Evolutionary conservation across 768 basidiomycete genomes (phyloP), one percentile per base, ranked within the genome.

Genomic region (Trametes meyenii): DNA sequence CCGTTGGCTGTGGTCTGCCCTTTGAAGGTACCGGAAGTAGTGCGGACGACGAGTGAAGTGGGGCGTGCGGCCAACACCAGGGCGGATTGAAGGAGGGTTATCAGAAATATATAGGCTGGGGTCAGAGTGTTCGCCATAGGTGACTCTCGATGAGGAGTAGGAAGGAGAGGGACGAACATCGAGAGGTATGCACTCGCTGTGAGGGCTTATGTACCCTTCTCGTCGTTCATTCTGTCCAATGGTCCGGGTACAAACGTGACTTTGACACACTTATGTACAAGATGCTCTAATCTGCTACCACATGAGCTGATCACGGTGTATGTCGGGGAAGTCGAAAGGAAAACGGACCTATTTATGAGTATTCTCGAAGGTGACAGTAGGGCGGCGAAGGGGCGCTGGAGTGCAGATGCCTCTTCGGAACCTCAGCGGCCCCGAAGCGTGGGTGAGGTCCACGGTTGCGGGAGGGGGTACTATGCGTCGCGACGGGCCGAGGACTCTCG

Each of bases 1-100:
- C 78, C 80, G 55, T 78, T 78, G 8, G 39, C 14, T 6, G 50
- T 24, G 7, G 38, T 23, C 16, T 50, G 26, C 5, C 62, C 68
- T 49, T 38, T 57, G 58, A 69, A 69, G 26, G 21, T 63, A 1
- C 68, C 68, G 5, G 64, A 58, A 10, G 66, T 65, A 38, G 63
- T 60, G 21, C 52, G 48, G 57, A 69, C 62, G 5, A 52, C 46
- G 1, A 68, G 55, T 14, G 58, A 53, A 4, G 55, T 14, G 19
- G 54, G 29, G n/a, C 55, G 8, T 17, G 48, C 61, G 3, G 49
- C 45, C 14, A 39, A 44, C 7, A 21, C 19, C 2, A 42, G 12
- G 11, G 23, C 12, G 19, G 23, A 40, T 6, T 24, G 38, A 17
- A 12, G 23, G 36, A 39, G 33, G 13, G 45, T 38, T 10, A 11